Conservation (phyloP, 1,284 basidiomycete genomes). For the Puccinia hordei region DNA sequence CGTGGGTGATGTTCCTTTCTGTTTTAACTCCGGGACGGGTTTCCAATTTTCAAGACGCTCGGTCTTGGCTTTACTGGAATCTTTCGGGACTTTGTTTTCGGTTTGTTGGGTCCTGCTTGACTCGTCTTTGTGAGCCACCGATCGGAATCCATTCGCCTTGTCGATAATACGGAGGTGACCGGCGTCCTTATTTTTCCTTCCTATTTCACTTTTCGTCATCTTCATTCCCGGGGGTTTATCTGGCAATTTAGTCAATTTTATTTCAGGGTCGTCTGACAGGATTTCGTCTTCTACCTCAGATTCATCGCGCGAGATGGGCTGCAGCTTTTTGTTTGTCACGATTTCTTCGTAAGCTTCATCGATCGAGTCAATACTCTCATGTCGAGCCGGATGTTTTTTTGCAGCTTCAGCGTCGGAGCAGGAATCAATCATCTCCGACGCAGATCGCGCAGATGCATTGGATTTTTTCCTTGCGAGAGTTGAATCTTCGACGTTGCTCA, state of each 20-base stretch:
- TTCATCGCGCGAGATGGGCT: not conserved
- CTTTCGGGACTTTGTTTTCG: not conserved
- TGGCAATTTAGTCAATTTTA: not conserved
- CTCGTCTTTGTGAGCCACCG: not conserved
- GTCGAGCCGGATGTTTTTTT: not conserved
- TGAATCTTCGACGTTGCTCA: not conserved
- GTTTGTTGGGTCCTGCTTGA: not conserved
- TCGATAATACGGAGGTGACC: not conserved
- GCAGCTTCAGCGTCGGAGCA: not conserved
- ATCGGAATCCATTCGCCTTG: not conserved
- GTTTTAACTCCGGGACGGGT: not conserved
- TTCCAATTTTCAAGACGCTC: not conserved
- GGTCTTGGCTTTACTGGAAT: not conserved
- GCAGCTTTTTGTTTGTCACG: not conserved
- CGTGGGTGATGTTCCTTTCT: not conserved
- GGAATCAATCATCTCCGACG: not conserved
- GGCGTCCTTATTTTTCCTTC: not conserved
- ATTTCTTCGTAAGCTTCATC: conserved; percentile 1
- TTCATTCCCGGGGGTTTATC: too few relatives aligned
- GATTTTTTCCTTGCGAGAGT: not conserved
- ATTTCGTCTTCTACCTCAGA: conserved; percentile 13
- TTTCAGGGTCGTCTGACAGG: not conserved
- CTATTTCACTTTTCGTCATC: not conserved
- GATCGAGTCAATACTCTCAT: not conserved
- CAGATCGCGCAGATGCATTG: not conserved